phyloP scores from a whole-genome alignment of 768 basidiomycete species.

The Suillus occidentalis region DNA sequence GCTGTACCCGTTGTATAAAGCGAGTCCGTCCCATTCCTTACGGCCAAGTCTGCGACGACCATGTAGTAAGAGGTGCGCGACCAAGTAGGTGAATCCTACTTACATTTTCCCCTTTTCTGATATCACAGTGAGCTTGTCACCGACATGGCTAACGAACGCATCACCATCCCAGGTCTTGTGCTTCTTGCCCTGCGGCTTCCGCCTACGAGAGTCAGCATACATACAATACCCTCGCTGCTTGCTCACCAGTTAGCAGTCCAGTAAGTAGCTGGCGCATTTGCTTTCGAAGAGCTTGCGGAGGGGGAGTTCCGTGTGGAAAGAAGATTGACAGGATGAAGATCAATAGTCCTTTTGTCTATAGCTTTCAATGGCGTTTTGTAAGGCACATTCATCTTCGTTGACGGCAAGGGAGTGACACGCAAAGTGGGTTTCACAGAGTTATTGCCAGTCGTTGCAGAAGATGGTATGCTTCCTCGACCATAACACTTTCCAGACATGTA shows the following conservation, averaged over 20 bases:
- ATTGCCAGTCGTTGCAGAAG: constrained; percentile 26
- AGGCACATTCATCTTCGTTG: constrained; percentile 22
- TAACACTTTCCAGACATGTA: constrained; percentile 70
- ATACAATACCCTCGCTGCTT: constrained; percentile 9
- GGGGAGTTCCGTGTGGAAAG: constrained; percentile 20
- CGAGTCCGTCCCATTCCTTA: constrained; percentile 58
- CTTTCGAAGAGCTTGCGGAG: constrained; percentile 8
- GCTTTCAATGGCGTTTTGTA: constrained; percentile 20
- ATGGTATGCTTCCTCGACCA: constrained; percentile 33
- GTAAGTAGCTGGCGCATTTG: constrained; percentile 32
- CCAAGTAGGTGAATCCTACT: constrained; percentile 19
- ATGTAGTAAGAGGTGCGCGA: constrained; percentile 11
- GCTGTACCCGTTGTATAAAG: constrained; percentile 39
- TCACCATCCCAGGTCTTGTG: constrained; percentile 89
- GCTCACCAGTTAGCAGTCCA: constrained; percentile 74
- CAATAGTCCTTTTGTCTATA: constrained; percentile 30
- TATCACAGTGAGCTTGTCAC: constrained; percentile 56
- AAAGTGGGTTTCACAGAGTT: constrained; percentile 18
- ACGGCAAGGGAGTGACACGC: constrained; percentile 28
- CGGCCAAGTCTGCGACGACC: constrained; percentile 54
- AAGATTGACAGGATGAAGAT: constrained; percentile 42
- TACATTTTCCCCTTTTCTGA: constrained; percentile 74
- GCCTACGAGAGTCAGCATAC: constrained; percentile 43
- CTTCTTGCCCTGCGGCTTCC: constrained; percentile 70
- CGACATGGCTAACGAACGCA: constrained; percentile 54